Base-by-base conservation (phyloP, 495 filamentous ascomycete species). In the Annulohypoxylon moriforme region DNA sequence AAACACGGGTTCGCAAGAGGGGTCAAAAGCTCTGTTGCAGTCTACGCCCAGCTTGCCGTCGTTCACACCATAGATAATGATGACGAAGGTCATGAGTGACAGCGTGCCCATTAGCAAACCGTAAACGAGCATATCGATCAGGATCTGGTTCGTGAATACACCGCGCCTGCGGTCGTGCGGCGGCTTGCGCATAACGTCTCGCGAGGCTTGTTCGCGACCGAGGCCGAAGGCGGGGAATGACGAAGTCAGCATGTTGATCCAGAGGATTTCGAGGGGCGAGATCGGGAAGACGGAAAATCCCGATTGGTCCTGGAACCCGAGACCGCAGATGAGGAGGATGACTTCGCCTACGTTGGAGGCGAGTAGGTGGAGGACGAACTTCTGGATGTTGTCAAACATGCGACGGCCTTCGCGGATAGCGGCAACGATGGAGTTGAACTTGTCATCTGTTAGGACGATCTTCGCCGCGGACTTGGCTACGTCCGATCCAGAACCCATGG, bases 391-490 rank as follows among this genome's bases (percentile, higher is more conserved):
- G 70, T 91, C 90, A 76, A 93, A 94, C 75, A 94, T 86, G 60
- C 91, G 82, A 27, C 91, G 80, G 1, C 91, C 91, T 76, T 94
- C 91, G 58, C 89, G 86, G 65, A 93, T 88, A 5, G 90, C 91
- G 22, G 87, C 89, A 2, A 93, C 89, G 69, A 94, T 94, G 11
- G 86, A 89, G 31, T 92, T 90, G 78, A 96, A 96, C 77, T 97
- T 95, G 79, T 96, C 94, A 78, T 96, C 92, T 0, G 93, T 94
- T 20, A 96, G 81, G 10, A 96, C 92, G 75, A 96, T 94, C 77
- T 94, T 93, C 3, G 93, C 89, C 1, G 93, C 93, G 34, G 91
- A 92, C 76, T 94, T 96, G 25, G 94, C 94, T n/a, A 97, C 94
- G 68, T 97, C 94, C 24, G 91, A 94, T 4, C 94, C 94, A 47